Percentiles rank a stretch among this genome's conserved stretches.
Conservation (phyloP, 176 grass and related monocot genomes). For the Ensete glaucum region DNA sequence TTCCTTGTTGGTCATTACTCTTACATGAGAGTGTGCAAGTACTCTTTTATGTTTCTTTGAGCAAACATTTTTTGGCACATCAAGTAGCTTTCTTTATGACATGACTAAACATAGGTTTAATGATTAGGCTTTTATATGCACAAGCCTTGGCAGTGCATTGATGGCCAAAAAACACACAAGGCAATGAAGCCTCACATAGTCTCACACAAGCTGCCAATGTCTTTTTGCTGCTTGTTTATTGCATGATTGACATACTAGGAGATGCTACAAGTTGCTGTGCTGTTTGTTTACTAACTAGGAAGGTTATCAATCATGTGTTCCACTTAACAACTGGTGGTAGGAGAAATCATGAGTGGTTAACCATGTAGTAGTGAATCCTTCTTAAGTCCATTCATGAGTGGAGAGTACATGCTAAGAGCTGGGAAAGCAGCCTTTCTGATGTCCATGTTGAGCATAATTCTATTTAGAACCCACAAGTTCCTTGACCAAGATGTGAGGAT, state of each 20-base stretch:
- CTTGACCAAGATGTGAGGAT: too few species aligned
- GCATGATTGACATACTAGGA: too few species aligned
- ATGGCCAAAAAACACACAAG: neutral
- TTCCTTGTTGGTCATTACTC: neutral
- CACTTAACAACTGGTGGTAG: neutral
- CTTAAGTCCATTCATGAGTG: neutral
- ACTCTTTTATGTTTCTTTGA: neutral
- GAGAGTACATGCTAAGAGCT: neutral
- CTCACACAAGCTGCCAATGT: neutral
- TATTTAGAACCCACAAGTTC: neutral
- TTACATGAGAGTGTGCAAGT: neutral
- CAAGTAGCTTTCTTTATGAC: neutral
- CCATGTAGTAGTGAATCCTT: neutral
- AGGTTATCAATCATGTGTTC: neutral
- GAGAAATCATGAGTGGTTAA: neutral
- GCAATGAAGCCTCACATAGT: neutral
- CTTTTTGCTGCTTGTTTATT: neutral
- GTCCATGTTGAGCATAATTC: neutral
- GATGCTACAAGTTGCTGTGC: neutral
- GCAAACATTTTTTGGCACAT: neutral
- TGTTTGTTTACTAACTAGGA: neutral
- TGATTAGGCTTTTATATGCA: neutral
- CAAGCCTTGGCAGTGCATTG: neutral
- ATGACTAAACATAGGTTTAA: neutral
- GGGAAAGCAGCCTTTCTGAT: neutral